Evolutionary conservation across 2,329 filamentous ascomycete genomes (phyloP), one percentile per base, ranked within the genome.

Genomic region (Exophiala sp.): DNA sequence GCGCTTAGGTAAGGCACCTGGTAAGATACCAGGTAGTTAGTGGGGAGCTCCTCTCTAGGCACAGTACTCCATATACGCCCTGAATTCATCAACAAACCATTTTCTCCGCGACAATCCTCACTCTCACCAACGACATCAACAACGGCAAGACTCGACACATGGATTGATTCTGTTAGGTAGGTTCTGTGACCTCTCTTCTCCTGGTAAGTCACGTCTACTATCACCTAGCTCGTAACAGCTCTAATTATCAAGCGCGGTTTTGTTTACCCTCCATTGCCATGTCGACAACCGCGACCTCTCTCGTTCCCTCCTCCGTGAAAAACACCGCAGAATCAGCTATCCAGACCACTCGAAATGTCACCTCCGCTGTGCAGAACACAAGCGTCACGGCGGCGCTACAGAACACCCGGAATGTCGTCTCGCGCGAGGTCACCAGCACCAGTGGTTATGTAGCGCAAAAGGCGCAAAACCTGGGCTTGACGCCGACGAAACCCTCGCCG

Each of bases 251-350:
- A 29, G 24, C 24, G 24, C 24, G 4, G 24, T 29, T 43, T 14
- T 36, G 45, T 43, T 32, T 29, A 29, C 21, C 24, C 39, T 41
- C 39, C 9, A 12, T 11, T 43, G 39, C 33, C 38, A 59, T 59
- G 57, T 59, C 57, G 36, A 54, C 57, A 14, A 57, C 47, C 12
- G 50, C 54, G 12, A 57, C 54, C 9, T 57, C 57, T 12, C 40
- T 59, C 10, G 50, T 52, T 11, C 57, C 57, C 20, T 50, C 50
- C n/a, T 41, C 54, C 5, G 39, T 38, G 29, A 48, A 41, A 14
- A 43, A 49, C n/a, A 42, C 36, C 16, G 42, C 45, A 39, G 39
- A 47, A 9, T 34, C 52, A 9, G 50, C 53, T 4, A 41, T 58
- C n/a, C 45, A 49, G 21, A 45, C 33, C 14, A 35, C 54, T 6